Conservation (phyloP, 148 eudicot species). For the Heliosperma pusillum region DNA sequence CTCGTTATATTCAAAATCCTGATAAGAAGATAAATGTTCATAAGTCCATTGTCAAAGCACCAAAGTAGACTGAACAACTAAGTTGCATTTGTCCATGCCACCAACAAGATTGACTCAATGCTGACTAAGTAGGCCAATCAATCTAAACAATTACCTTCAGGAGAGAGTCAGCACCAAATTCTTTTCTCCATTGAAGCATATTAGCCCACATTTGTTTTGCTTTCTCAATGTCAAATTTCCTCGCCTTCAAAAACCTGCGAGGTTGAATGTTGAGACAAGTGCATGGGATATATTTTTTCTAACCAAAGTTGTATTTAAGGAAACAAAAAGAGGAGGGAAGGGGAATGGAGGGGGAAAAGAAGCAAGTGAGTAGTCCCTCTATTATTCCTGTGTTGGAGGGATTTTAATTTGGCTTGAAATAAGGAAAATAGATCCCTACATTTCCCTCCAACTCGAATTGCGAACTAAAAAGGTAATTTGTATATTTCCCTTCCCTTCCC, state of each 20-base stretch:
- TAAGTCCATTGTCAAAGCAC: background rate
- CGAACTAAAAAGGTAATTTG: background rate
- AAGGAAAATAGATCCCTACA: background rate
- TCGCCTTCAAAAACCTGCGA: constrained; percentile 76
- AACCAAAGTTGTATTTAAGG: background rate
- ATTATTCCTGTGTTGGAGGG: background rate
- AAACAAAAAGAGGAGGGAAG: background rate
- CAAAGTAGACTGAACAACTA: background rate
- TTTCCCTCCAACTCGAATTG: background rate
- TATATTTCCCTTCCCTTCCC: background rate
- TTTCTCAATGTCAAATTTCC: constrained; percentile 69
- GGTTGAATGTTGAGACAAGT: constrained; percentile 1
- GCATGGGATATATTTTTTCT: background rate
- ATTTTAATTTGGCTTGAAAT: background rate
- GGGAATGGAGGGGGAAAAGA: background rate
- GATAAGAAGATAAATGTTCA: constrained; percentile 2
- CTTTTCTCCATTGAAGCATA: constrained; percentile 82
- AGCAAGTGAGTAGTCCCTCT: background rate
- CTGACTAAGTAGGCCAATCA: background rate
- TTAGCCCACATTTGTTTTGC: constrained; percentile 83
- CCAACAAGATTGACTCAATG: background rate
- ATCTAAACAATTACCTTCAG: constrained; percentile 46
- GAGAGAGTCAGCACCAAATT: constrained; percentile 73
- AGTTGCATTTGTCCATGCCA: background rate
- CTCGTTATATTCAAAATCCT: constrained; percentile 81